Evolutionary conservation across 257 asterid genomes (phyloP).

Genomic region (Echium plantagineum): DNA sequence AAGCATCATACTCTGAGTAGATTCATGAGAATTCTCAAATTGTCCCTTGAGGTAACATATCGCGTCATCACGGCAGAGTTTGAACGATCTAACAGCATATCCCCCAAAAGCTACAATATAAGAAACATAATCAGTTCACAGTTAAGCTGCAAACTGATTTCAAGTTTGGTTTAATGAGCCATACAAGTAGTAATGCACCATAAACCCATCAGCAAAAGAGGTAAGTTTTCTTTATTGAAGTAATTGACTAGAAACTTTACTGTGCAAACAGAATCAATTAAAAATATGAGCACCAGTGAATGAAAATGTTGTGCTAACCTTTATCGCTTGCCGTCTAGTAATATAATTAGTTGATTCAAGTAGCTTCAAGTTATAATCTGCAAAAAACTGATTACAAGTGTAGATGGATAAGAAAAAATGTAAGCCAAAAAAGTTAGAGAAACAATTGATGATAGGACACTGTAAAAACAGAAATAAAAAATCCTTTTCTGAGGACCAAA

Average conservation of each 20-base stretch:
- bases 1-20: constrained; percentile 66
- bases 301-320: constrained; percentile 31
- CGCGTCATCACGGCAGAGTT: constrained; percentile 75
- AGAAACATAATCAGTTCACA: neutral
- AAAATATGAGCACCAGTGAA: neutral
- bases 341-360: constrained; percentile 74
- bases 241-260: neutral
- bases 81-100: constrained; percentile 81
- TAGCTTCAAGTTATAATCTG: constrained; percentile 73
- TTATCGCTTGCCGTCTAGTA: constrained; percentile 85
- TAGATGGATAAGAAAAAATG: constrained; percentile 4
- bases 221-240: neutral
- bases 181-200: too few relatives aligned
- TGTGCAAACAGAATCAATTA: neutral
- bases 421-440: neutral
- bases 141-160: neutral
- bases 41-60: constrained; percentile 74
- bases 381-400: constrained; percentile 49
- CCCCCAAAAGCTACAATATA: constrained; percentile 62
- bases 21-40: constrained; percentile 91
- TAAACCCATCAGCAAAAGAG: neutral
- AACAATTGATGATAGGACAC: neutral
- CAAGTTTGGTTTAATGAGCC: too few relatives aligned
- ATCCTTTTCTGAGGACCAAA: too few relatives aligned
- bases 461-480: too few relatives aligned